phyloP scores from a whole-genome alignment of 495 filamentous ascomycete species.

The Xylaria grammica region DNA sequence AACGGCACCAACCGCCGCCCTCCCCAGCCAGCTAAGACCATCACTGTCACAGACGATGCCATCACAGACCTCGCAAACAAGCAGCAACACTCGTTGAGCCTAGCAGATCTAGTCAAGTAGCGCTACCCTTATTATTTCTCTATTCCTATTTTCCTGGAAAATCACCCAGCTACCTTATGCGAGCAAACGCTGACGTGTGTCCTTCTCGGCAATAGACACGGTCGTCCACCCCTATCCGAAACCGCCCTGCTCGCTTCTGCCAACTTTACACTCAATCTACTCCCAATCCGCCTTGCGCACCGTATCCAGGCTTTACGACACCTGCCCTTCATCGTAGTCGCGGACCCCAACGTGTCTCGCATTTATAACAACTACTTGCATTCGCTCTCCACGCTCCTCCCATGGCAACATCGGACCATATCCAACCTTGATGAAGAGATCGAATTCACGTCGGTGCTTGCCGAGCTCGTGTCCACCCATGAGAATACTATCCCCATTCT shows the following conservation, averaged over 20 bases:
- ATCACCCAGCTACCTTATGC: conserved; percentile 23
- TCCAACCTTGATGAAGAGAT: conserved; percentile 86
- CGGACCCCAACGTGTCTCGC: conserved; percentile 86
- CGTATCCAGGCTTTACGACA: conserved; percentile 91
- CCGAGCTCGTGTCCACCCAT: conserved; percentile 91
- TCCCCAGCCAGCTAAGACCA: conserved; percentile 45
- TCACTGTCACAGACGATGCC: conserved; percentile 62
- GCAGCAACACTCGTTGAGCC: conserved; percentile 78
- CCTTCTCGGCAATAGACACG: conserved; percentile 63
- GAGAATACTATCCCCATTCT: conserved; percentile 92
- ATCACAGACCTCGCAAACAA: conserved; percentile 78
- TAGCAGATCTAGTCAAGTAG: conserved; percentile 88
- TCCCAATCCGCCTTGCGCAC: conserved; percentile 92
- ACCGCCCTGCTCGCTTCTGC: conserved; percentile 83
- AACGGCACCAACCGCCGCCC: conserved; percentile 32
- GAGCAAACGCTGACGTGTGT: conserved; percentile 6
- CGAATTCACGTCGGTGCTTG: conserved; percentile 86
- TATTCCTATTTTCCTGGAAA: conserved; percentile 5
- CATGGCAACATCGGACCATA: conserved; percentile 76
- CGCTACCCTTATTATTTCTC: conserved; percentile 16
- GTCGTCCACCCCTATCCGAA: conserved; percentile 83
- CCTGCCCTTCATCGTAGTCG: conserved; percentile 95
- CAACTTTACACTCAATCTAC: conserved; percentile 91
- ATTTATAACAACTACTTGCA: conserved; percentile 97
- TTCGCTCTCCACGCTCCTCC: conserved; percentile 84